Evolutionary conservation across 2,329 filamentous ascomycete species (phyloP), one percentile per base, ranked within the genome.

Genomic region (Fusarium pininemorale): DNA sequence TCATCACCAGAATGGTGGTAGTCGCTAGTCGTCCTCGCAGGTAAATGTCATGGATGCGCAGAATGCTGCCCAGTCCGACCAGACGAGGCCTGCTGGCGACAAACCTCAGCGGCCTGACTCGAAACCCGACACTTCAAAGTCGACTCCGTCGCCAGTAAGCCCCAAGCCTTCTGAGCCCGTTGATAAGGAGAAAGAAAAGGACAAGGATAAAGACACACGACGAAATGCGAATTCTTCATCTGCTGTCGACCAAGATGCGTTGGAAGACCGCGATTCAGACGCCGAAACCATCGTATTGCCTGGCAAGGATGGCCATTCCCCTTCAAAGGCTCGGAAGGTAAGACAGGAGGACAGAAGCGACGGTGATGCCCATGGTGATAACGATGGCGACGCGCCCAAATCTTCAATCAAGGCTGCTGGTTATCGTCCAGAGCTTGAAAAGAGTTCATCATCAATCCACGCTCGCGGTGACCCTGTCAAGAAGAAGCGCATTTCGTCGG

Each of bases 201-300:
- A 59, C 8, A 66, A 66, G 41, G 60, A 73, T 44, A 80, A 69
- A 70, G 78, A 78, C 37, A 63, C 80, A 35, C 77, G 78, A n/a
- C 75, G 81, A 16, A 79, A 78, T 62, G 83, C 80, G 66, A 83
- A 84, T 37, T 50, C 73, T 30, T 73, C 73, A 22, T 62, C 71
- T 26, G 75, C 66, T 32, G 32, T 74, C 58, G 78, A 82, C 26
- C 79, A 82, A 58, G 85, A 88, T 63, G 81, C 77, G 62, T 81
- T 80, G 28, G 83, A 84, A 66, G 90, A 91, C 67, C 90, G 87
- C 78, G 90, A 92, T 76, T 93, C 91, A 3, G 91, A 93, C 78
- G 91, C 91, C 55, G 91, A 93, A 82, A 93, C 91, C 20, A 92
- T 93, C 70, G 91, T 93, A 41, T 81, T 93, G 39, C 87, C 90